phyloP scores from a whole-genome alignment of 257 asterid genomes.

The Solanum medicagineum region DNA sequence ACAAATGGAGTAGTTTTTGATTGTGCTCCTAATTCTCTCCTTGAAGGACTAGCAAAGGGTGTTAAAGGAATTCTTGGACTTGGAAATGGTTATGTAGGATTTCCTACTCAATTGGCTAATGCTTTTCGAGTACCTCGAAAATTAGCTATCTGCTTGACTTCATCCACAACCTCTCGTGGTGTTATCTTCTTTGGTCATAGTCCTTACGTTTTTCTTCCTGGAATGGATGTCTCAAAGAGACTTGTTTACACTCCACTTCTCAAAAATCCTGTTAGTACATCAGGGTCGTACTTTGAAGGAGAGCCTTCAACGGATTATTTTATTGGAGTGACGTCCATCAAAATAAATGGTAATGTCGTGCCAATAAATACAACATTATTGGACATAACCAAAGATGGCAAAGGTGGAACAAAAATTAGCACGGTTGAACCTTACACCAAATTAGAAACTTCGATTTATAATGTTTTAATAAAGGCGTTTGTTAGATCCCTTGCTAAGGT shows the following conservation, averaged over 20 bases:
- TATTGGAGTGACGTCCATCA: slow-evolving; percentile 10
- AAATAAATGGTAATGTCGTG: not conserved
- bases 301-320: slow-evolving; percentile 32
- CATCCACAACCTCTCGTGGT: not conserved
- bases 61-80: not conserved
- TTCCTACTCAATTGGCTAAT: not conserved
- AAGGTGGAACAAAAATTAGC: not conserved
- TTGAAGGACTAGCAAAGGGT: not conserved
- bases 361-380: not conserved
- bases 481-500: slow-evolving; percentile 24
- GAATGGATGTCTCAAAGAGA: not conserved
- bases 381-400: not conserved
- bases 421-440: not conserved
- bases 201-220: not conserved
- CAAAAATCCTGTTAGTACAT: slow-evolving; percentile 22
- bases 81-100: not conserved
- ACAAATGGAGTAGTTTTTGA: not conserved
- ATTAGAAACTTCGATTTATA: not conserved
- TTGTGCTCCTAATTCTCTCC: not conserved
- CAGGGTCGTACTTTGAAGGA: not conserved
- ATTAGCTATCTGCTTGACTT: slow-evolving; percentile 7
- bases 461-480: slow-evolving; percentile 13
- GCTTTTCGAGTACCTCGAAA: not conserved
- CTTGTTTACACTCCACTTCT: slow-evolving; percentile 23
- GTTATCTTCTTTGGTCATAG: not conserved